These are phyloP conservation scores for Chenopodium berlandieri DNA, from an alignment of 148 eudicot genomes.

Conservation along the genomic window DNA sequence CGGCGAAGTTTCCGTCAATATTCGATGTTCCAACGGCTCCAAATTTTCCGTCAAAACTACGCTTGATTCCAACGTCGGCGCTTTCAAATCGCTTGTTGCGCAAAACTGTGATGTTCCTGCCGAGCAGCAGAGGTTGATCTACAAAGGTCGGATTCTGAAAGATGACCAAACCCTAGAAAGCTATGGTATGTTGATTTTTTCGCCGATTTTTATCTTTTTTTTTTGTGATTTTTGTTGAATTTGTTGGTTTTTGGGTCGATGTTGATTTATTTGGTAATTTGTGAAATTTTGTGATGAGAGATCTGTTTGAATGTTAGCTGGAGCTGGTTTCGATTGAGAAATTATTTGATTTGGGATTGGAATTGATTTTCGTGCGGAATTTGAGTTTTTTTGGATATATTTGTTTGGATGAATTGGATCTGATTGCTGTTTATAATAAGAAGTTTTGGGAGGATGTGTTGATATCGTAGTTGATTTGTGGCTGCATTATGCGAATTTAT, in stretches of 20 bases:
- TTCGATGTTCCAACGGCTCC: conserved; percentile 75
- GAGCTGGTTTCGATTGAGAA: not conserved
- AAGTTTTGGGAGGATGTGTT: not conserved
- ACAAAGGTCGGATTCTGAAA: conserved; percentile 90
- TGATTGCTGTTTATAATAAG: not conserved
- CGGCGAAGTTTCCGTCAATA: conserved; percentile 56
- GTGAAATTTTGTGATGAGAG: conserved; percentile 5
- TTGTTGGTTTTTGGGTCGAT: not conserved
- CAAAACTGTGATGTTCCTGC: conserved; percentile 75
- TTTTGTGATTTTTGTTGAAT: conserved; percentile 8
- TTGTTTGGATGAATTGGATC: conserved; percentile 1
- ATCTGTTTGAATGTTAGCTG: not conserved
- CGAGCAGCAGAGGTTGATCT: conserved; percentile 86
- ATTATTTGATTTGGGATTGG: not conserved
- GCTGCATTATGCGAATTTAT: conserved; percentile 2
- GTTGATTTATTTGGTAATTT: not conserved
- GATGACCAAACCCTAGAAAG: conserved; percentile 80
- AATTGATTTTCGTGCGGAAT: not conserved
- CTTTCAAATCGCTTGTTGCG: conserved; percentile 57
- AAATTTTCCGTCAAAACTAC: conserved; percentile 60
- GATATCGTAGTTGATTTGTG: not conserved
- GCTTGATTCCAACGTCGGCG: conserved; percentile 55
- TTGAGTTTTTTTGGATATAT: not conserved
- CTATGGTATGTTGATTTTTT: conserved; percentile 50
- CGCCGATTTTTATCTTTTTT: not conserved